phyloP scores from a whole-genome alignment of 2,329 filamentous ascomycete species.

The Didymella exigua region DNA sequence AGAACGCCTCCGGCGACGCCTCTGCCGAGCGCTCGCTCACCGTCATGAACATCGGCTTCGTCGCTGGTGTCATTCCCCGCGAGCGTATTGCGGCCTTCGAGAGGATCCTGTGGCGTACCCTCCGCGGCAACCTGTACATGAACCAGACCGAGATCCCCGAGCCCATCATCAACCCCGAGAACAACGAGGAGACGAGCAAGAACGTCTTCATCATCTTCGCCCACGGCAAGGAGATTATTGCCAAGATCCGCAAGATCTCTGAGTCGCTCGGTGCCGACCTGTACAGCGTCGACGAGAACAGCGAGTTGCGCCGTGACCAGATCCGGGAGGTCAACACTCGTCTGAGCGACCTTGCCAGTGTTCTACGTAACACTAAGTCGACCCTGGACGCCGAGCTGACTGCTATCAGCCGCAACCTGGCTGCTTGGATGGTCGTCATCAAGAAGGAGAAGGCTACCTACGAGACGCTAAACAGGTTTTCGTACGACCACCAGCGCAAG shows the following conservation, averaged over 20 bases:
- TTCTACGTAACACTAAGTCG: conserved; percentile 91
- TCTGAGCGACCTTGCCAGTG: conserved; percentile 86
- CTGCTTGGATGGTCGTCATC: conserved; percentile 96
- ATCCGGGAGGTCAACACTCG: conserved; percentile 97
- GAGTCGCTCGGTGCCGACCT: conserved; percentile 95
- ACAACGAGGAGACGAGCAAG: conserved; percentile 91
- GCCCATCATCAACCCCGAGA: conserved; percentile 86
- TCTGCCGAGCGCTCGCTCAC: conserved; percentile 85
- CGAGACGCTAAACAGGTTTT: conserved; percentile 93
- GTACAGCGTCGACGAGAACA: conserved; percentile 97
- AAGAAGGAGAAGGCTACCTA: conserved; percentile 99
- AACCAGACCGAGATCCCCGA: conserved; percentile 99
- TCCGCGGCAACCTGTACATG: conserved; percentile 99
- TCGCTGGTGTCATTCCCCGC: conserved; percentile 91
- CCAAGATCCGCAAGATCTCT: conserved; percentile 98
- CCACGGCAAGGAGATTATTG: conserved; percentile 96
- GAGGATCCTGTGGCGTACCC: conserved; percentile 94
- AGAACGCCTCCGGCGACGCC: conserved; percentile 71
- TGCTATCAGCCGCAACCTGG: conserved; percentile 89
- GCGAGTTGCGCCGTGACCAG: conserved; percentile 91
- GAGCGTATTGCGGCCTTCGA: conserved; percentile 95
- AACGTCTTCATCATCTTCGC: conserved; percentile 99
- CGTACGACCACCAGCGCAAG: conserved; percentile 92
- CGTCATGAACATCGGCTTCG: conserved; percentile 98
- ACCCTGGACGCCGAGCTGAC: conserved; percentile 91